These are phyloP conservation scores for Colletotrichum tofieldiae DNA, from an alignment of 2,329 filamentous ascomycete species.

Conservation along the genomic window DNA sequence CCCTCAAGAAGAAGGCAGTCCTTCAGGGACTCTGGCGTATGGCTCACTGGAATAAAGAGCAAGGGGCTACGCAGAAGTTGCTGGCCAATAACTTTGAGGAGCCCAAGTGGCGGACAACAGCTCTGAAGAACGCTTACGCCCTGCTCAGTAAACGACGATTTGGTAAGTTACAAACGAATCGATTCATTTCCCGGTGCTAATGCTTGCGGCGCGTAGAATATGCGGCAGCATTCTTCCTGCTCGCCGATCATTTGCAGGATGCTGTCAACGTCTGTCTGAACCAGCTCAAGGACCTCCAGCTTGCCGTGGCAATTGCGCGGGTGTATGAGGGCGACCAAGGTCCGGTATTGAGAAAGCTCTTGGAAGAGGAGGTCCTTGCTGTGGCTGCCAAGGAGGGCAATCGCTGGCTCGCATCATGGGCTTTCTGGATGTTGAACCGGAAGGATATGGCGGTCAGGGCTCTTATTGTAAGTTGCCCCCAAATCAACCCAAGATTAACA, in stretches of 20 bases:
- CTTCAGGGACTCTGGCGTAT: slow-evolving; percentile 95
- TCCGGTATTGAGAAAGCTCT: slow-evolving; percentile 78
- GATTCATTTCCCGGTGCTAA: slow-evolving; percentile 43
- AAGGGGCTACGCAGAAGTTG: slow-evolving; percentile 83
- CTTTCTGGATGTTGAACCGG: slow-evolving; percentile 90
- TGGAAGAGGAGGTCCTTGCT: slow-evolving; percentile 85
- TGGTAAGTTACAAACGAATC: slow-evolving; percentile 63
- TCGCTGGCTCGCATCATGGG: slow-evolving; percentile 95
- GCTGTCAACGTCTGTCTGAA: slow-evolving; percentile 90
- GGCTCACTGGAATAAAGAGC: slow-evolving; percentile 90
- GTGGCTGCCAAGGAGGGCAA: slow-evolving; percentile 87
- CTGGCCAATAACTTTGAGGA: slow-evolving; percentile 94
- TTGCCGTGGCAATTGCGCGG: slow-evolving; percentile 89
- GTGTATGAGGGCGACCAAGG: slow-evolving; percentile 91
- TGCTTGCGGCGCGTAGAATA: slow-evolving; percentile 79
- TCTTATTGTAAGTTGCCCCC: slow-evolving; percentile 75
- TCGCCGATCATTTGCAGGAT: slow-evolving; percentile 88
- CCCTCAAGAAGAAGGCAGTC: slow-evolving; percentile 90
- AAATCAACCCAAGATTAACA: neutral
- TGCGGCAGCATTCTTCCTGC: slow-evolving; percentile 93
- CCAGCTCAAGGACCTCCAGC: slow-evolving; percentile 89
- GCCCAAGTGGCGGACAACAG: slow-evolving; percentile 88
- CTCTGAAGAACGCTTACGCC: slow-evolving; percentile 96
- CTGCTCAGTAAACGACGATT: slow-evolving; percentile 92
- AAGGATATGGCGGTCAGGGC: slow-evolving; percentile 88